phyloP scores from a whole-genome alignment of 805 yeast genomes.

The Pichia thaimueangensis region DNA sequence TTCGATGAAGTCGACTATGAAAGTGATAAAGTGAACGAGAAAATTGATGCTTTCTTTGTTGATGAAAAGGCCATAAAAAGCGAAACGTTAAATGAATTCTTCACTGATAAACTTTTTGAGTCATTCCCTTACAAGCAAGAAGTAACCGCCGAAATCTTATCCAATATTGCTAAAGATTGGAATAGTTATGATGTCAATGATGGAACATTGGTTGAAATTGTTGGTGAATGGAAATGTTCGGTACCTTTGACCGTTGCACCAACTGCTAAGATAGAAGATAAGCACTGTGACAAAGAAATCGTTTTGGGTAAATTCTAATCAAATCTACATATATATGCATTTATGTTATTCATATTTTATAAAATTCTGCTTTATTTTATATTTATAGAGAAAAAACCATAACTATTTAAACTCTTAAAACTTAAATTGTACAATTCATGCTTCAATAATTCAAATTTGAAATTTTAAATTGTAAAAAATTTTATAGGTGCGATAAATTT shows the following conservation, averaged over 20 bases:
- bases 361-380: too few species aligned
- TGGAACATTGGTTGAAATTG: conserved; percentile 40
- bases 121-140: conserved; percentile 18
- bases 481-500: too few species aligned
- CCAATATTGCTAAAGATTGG: conserved; percentile 15
- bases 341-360: background rate
- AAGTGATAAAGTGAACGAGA: conserved; percentile 15
- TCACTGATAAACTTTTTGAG: conserved; percentile 16
- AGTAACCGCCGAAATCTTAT: conserved; percentile 14
- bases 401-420: too few species aligned
- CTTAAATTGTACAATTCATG: too few species aligned
- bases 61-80: conserved; percentile 8
- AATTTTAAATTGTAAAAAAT: too few species aligned
- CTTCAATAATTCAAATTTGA: too few species aligned
- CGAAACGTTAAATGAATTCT: conserved; percentile 10
- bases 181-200: conserved; percentile 6
- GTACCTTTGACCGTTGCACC: conserved; percentile 57
- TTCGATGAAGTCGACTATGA: conserved; percentile 25
- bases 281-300: conserved; percentile 21
- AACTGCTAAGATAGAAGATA: conserved; percentile 34
- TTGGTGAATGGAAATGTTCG: conserved; percentile 51
- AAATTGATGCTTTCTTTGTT: conserved; percentile 10
- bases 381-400: too few species aligned
- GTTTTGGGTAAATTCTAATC: conserved; percentile 8
- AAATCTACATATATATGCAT: background rate